phyloP scores from a whole-genome alignment of 2,329 filamentous ascomycete genomes.

The Fusarium circinatum region DNA sequence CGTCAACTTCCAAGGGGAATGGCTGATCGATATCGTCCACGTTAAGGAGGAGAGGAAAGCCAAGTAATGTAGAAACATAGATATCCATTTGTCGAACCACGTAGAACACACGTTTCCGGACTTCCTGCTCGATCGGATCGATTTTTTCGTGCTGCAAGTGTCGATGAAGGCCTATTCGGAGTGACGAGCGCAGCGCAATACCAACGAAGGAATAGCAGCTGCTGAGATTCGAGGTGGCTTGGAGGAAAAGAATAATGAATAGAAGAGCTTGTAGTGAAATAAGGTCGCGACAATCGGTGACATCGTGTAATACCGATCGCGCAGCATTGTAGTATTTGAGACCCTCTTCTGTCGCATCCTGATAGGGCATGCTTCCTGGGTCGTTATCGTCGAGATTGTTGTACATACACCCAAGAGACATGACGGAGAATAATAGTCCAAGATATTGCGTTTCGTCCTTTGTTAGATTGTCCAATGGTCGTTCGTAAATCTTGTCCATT shows the following conservation, averaged over 20 bases:
- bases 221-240: conserved; percentile 80
- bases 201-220: conserved; percentile 85
- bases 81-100: conserved; percentile 77
- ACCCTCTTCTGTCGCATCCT: conserved; percentile 66
- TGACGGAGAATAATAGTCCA: conserved; percentile 75
- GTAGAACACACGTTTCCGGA: conserved; percentile 73
- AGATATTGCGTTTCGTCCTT: conserved; percentile 75
- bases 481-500: conserved; percentile 82
- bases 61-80: conserved; percentile 74
- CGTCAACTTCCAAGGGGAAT: conserved; percentile 71
- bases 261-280: conserved; percentile 78
- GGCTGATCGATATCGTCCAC: conserved; percentile 75
- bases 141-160: conserved; percentile 72
- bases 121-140: conserved; percentile 71
- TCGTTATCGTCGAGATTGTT: conserved; percentile 64
- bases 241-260: conserved; percentile 84
- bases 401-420: conserved; percentile 80
- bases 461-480: conserved; percentile 68
- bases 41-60: conserved; percentile 71
- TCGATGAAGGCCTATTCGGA: conserved; percentile 82
- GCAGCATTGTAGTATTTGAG: conserved; percentile 79
- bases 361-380: conserved; percentile 60
- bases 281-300: conserved; percentile 78
- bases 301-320: conserved; percentile 71
- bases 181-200: conserved; percentile 78